These are phyloP conservation scores for Fusarium pininemorale DNA, from an alignment of 2,329 filamentous ascomycete species.

Conservation along the genomic window DNA sequence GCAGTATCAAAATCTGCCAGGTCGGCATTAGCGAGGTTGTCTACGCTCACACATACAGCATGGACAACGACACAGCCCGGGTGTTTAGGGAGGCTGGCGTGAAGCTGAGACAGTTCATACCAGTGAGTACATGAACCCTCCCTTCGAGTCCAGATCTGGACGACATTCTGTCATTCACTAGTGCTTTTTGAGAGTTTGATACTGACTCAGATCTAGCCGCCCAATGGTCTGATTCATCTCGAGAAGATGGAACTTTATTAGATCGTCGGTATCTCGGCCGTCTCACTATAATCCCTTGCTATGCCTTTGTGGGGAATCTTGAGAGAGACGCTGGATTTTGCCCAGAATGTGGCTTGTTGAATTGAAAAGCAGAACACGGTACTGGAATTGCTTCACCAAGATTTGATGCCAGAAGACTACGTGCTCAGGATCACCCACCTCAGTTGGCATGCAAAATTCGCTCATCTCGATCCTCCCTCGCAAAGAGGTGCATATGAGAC, in stretches of 20 bases:
- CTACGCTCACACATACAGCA: conserved; percentile 92
- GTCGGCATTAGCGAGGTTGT: conserved; percentile 96
- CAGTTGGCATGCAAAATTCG: conserved; percentile 19
- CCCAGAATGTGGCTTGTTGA: conserved; percentile 29
- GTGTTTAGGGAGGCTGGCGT: conserved; percentile 89
- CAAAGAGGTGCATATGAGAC: conserved; percentile 24
- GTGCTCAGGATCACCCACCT: not conserved
- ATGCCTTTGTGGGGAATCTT: conserved; percentile 25
- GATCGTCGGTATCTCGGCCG: conserved; percentile 13
- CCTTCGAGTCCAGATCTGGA: conserved; percentile 11
- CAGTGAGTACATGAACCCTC: conserved; percentile 63
- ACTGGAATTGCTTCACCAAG: conserved; percentile 8
- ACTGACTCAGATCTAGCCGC: conserved; percentile 57
- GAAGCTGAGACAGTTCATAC: conserved; percentile 84
- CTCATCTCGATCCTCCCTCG: conserved; percentile 32
- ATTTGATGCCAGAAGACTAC: not conserved
- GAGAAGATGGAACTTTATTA: conserved; percentile 59
- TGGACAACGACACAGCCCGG: conserved; percentile 84
- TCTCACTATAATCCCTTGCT: conserved; percentile 15
- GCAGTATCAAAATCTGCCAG: conserved; percentile 98
- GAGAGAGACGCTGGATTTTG: conserved; percentile 4
- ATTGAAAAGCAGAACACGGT: conserved; percentile 1
- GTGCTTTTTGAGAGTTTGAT: conserved; percentile 1
- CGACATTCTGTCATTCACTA: not conserved
- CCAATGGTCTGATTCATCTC: conserved; percentile 71